Evolutionary conservation across 768 basidiomycete species (phyloP).

Genomic region (Suillus bovinus): DNA sequence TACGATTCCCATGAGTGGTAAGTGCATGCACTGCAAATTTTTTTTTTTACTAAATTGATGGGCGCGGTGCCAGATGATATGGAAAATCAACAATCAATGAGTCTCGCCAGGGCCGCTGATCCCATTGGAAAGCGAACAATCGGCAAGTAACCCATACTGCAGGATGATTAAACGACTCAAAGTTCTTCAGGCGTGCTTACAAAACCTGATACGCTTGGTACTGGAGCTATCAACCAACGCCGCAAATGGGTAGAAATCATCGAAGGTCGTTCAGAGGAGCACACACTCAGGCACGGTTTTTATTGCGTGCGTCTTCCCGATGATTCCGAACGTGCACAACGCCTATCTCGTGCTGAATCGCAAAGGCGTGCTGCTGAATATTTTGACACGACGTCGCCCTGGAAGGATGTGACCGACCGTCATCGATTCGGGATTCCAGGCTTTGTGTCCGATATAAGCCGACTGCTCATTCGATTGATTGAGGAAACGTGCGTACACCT

Average conservation of each 20-base stretch:
- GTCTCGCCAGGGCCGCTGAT: constrained; percentile 48
- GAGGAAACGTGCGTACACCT: constrained; percentile 22
- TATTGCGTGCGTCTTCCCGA: constrained; percentile 45
- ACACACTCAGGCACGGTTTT: constrained; percentile 42
- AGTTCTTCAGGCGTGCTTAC: constrained; percentile 48
- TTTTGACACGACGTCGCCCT: constrained; percentile 30
- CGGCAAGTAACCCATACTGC: constrained; percentile 31
- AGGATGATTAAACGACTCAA: not conserved
- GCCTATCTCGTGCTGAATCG: constrained; percentile 32
- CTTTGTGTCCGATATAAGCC: constrained; percentile 36
- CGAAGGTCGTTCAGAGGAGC: constrained; percentile 33
- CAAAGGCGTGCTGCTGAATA: constrained; percentile 19
- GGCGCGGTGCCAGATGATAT: constrained; percentile 45
- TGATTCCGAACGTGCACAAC: constrained; percentile 34
- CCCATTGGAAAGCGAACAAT: constrained; percentile 50
- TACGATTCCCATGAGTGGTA: constrained; percentile 55
- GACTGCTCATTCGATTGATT: constrained; percentile 38
- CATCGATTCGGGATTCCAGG: constrained; percentile 38
- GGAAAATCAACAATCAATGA: constrained; percentile 56
- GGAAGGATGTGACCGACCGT: constrained; percentile 29
- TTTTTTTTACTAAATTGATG: not conserved
- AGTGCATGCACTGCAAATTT: not conserved
- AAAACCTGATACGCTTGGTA: constrained; percentile 50
- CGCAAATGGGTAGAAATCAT: constrained; percentile 45
- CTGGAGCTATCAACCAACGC: constrained; percentile 36